Evolutionary conservation across 352 stramenopile genomes (phyloP).

Genomic region (Vaucheria bursata): DNA sequence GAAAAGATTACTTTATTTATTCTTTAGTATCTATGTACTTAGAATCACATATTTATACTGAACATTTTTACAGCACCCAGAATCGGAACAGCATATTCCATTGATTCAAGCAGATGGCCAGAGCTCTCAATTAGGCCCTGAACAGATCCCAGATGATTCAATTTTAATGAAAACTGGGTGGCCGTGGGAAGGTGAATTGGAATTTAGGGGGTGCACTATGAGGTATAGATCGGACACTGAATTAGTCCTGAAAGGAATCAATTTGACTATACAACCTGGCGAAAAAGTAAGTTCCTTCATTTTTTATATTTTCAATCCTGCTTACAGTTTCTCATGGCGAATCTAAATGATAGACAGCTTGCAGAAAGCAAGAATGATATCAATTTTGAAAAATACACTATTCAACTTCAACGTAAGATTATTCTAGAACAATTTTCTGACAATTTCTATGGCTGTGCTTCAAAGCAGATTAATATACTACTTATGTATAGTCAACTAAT

Average conservation of each 20-base stretch:
- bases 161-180: conserved; percentile 35
- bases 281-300: background rate
- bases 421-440: too few species aligned
- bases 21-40: too few species aligned
- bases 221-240: conserved; percentile 35
- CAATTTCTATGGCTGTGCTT: too few species aligned
- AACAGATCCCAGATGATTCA: conserved; percentile 22
- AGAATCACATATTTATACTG: too few species aligned
- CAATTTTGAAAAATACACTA: too few species aligned
- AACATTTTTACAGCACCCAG: too few species aligned
- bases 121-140: too few species aligned
- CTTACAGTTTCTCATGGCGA: background rate
- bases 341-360: background rate
- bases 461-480: conserved; percentile 27
- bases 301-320: background rate
- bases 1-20: too few species aligned
- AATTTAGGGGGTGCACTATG: conserved; percentile 37
- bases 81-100: too few species aligned
- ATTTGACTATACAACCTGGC: conserved; percentile 6
- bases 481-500: too few species aligned
- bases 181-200: conserved; percentile 33
- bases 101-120: too few species aligned
- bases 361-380: background rate
- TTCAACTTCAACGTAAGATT: too few species aligned
- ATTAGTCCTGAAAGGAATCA: conserved; percentile 42